phyloP scores from a whole-genome alignment of 345 rosid species.

The Physaria fendleri region DNA sequence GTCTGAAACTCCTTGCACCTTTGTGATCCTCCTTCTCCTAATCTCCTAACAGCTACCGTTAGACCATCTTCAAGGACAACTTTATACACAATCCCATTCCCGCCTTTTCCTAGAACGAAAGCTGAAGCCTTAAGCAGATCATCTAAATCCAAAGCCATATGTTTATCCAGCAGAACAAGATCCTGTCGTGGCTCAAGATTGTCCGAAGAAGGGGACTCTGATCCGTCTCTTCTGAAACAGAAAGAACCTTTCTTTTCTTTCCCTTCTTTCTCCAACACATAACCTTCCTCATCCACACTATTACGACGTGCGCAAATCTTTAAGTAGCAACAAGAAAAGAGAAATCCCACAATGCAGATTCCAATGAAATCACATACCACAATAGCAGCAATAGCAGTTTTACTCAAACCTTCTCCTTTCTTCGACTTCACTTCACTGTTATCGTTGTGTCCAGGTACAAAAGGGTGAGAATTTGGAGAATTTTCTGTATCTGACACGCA shows the following conservation, averaged over 20 bases:
- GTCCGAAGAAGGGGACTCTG: slow-evolving; percentile 59
- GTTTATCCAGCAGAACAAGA: slow-evolving; percentile 70
- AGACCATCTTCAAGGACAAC: slow-evolving; percentile 89
- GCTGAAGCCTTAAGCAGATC: slow-evolving; percentile 95
- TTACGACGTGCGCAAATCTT: slow-evolving; percentile 40
- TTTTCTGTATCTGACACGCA: slow-evolving; percentile 41
- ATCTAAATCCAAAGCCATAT: slow-evolving; percentile 77
- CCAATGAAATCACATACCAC: slow-evolving; percentile 78
- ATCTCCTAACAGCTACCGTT: slow-evolving; percentile 73
- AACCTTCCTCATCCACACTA: slow-evolving; percentile 41
- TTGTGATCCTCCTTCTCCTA: slow-evolving; percentile 95
- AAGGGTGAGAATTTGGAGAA: slow-evolving; percentile 61
- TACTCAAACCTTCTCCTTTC: slow-evolving; percentile 53
- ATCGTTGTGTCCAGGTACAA: slow-evolving; percentile 42
- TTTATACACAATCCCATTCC: slow-evolving; percentile 89
- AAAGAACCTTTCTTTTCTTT: slow-evolving; percentile 51
- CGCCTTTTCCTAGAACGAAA: slow-evolving; percentile 92
- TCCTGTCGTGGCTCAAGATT: slow-evolving; percentile 65
- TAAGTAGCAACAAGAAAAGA: slow-evolving; percentile 73
- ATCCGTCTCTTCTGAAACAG: slow-evolving; percentile 71
- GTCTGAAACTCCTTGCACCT: slow-evolving; percentile 89
- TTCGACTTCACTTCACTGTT: slow-evolving; percentile 28
- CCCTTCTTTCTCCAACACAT: slow-evolving; percentile 58
- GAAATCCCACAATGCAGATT: slow-evolving; percentile 78
- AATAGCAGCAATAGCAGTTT: slow-evolving; percentile 54